These are phyloP conservation scores for Wickerhamiella azymoides DNA, from an alignment of 805 yeast genomes.

Conservation along the genomic window DNA sequence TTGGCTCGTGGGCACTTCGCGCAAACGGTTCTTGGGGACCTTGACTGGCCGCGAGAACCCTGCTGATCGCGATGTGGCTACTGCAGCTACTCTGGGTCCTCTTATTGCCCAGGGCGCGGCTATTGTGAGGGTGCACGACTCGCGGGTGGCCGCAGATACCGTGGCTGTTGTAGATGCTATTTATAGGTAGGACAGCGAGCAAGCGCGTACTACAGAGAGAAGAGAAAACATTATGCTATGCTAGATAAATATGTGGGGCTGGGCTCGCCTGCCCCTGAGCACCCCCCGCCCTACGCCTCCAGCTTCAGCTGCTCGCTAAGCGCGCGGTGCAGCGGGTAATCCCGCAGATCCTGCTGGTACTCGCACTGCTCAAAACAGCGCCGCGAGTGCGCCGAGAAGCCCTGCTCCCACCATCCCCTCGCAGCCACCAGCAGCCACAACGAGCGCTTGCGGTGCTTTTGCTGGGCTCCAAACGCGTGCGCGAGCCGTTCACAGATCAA, in stretches of 20 bases:
- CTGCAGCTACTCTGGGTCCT: constrained; percentile 61
- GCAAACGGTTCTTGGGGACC: constrained; percentile 75
- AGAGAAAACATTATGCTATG: no score
- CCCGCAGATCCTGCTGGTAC: neutral
- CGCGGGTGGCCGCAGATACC: constrained; percentile 41
- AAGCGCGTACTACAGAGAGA: no score
- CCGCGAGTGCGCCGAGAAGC: constrained; percentile 20
- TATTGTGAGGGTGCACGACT: constrained; percentile 82
- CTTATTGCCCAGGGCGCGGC: constrained; percentile 63
- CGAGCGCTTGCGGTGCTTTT: constrained; percentile 47
- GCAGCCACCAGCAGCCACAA: constrained; percentile 68
- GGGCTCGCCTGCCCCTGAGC: no score
- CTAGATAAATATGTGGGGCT: no score
- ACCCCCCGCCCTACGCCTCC: no score
- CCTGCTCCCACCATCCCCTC: constrained; percentile 44
- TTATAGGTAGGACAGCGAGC: no score
- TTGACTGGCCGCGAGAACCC: constrained; percentile 47
- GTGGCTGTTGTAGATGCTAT: constrained; percentile 60
- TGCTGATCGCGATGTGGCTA: constrained; percentile 54
- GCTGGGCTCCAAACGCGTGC: constrained; percentile 33
- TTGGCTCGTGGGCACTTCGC: constrained; percentile 70
- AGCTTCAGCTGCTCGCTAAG: constrained; percentile 12
- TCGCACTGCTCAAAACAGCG: constrained; percentile 15
- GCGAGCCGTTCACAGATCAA: constrained; percentile 41
- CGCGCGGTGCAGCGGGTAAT: constrained; percentile 3